phyloP scores from a whole-genome alignment of 2,329 filamentous ascomycete species.

The Stylonectria norvegica region DNA sequence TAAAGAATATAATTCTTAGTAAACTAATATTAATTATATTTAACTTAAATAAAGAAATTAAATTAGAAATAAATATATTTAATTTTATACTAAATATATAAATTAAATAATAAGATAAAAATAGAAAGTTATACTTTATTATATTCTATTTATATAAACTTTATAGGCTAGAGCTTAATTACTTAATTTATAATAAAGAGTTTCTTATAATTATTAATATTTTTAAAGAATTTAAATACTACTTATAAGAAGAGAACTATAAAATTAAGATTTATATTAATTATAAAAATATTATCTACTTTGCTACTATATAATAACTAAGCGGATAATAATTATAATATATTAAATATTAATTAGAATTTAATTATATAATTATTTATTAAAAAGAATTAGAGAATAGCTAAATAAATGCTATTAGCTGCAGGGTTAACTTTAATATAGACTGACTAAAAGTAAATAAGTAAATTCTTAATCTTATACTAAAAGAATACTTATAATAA shows the following conservation, averaged over 20 bases:
- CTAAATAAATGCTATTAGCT: slow-evolving; percentile 4
- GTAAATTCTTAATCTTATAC: slow-evolving; percentile 6
- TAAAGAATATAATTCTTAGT: slow-evolving; percentile 6
- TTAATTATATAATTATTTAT: slow-evolving; percentile 19
- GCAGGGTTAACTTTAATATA: slow-evolving; percentile 11
- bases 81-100: too few species aligned
- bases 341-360: slow-evolving; percentile 15
- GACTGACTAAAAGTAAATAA: slow-evolving; percentile 6
- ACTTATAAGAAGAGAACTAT: too few species aligned
- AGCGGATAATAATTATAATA: slow-evolving; percentile 13
- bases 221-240: slow-evolving; percentile 24
- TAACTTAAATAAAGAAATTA: slow-evolving; percentile 6
- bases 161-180: slow-evolving; percentile 20
- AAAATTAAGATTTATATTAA: too few species aligned
- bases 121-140: slow-evolving; percentile 11
- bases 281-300: slow-evolving; percentile 22
- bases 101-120: too few species aligned
- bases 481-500: background rate
- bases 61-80: slow-evolving; percentile 14
- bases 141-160: slow-evolving; percentile 19
- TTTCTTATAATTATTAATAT: slow-evolving; percentile 21
- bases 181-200: too few species aligned
- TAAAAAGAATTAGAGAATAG: slow-evolving; percentile 11
- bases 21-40: slow-evolving; percentile 8
- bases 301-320: slow-evolving; percentile 15